These are phyloP conservation scores for Herpotrichia juniperi DNA, from an alignment of 2,329 filamentous ascomycete genomes.

Conservation along the genomic window DNA sequence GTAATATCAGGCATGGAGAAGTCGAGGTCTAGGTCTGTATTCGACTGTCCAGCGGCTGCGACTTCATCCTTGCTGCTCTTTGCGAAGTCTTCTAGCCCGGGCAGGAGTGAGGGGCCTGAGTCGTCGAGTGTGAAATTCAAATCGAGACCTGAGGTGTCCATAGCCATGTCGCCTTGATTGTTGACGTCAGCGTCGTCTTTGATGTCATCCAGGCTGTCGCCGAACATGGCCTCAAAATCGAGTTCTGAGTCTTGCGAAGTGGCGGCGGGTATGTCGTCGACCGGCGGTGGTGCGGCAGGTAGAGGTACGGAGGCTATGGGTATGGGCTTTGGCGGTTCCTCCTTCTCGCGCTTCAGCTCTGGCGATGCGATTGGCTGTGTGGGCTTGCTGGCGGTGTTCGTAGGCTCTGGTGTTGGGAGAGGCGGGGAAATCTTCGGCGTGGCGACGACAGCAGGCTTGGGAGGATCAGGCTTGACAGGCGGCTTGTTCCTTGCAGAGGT, in stretches of 20 bases:
- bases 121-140: constrained; percentile 42
- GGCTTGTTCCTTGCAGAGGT: constrained; percentile 22
- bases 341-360: constrained; percentile 17
- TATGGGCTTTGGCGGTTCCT: constrained; percentile 21
- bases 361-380: constrained; percentile 11
- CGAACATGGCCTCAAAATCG: constrained; percentile 47
- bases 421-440: no score
- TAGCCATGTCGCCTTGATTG: constrained; percentile 25
- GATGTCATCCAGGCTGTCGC: constrained; percentile 32
- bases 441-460: neutral
- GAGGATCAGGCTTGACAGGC: constrained; percentile 6
- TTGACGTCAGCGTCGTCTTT: constrained; percentile 17
- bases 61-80: constrained; percentile 28
- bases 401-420: neutral
- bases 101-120: constrained; percentile 34
- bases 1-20: constrained; percentile 40
- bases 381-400: constrained; percentile 7
- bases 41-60: constrained; percentile 10
- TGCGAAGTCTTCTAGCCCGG: constrained; percentile 45
- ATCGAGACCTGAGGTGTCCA: constrained; percentile 32
- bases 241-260: constrained; percentile 42
- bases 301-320: constrained; percentile 16
- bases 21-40: constrained; percentile 31
- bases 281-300: constrained; percentile 32
- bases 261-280: constrained; percentile 36